Evolutionary conservation across 257 asterid genomes (phyloP).

Genomic region (Solanum dulcamara): DNA sequence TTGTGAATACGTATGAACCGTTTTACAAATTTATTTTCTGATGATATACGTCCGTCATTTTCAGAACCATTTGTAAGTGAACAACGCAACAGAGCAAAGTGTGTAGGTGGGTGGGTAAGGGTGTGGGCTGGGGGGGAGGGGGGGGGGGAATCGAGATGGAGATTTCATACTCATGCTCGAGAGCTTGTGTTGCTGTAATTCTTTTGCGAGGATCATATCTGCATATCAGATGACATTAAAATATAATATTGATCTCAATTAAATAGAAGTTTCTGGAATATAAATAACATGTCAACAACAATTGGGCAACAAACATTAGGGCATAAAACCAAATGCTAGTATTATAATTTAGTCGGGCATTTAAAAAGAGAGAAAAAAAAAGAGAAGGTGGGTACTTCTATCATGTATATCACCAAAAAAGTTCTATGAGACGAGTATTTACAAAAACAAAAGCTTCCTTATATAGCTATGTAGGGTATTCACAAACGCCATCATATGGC

Average conservation of each 20-base stretch:
- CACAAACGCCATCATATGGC: background rate
- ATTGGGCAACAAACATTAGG: background rate
- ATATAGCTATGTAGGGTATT: background rate
- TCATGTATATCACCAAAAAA: background rate
- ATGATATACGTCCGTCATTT: background rate
- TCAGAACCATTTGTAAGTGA: background rate
- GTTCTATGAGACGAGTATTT: background rate
- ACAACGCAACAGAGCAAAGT: background rate
- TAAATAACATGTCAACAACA: background rate
- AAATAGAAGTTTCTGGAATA: background rate
- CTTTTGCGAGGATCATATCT: conserved; percentile 95
- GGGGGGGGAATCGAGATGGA: background rate
- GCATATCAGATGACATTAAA: conserved; percentile 20
- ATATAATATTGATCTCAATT: background rate
- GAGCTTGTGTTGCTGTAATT: conserved; percentile 90
- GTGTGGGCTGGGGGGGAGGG: background rate
- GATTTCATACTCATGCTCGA: conserved; percentile 83
- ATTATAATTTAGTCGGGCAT: background rate
- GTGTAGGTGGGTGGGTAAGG: background rate
- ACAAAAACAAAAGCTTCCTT: background rate
- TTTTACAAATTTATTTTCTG: background rate
- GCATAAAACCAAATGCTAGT: background rate
- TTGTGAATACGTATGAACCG: background rate
- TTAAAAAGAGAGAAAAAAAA: background rate
- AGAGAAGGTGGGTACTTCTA: background rate